A percentile compares a stretch with the other conserved stretches of the same genome.
These are phyloP conservation scores for Knufia petricola DNA, from an alignment of 2,329 filamentous ascomycete genomes.

Conservation along the genomic window DNA sequence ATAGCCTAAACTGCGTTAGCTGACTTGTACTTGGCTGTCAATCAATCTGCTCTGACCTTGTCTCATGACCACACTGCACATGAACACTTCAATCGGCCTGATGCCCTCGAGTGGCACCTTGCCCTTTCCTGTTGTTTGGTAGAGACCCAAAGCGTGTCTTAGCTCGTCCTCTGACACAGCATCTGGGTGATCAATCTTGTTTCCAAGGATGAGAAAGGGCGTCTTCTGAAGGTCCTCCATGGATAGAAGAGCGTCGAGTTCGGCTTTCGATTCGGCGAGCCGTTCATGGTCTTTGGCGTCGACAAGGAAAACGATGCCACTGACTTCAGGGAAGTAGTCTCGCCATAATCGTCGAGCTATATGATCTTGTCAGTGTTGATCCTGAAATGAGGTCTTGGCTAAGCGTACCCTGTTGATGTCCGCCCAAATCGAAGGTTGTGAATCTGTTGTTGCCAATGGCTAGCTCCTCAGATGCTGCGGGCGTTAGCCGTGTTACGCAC, in stretches of 20 bases:
- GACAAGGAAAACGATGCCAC: constrained; percentile 93
- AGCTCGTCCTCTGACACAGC: constrained; percentile 94
- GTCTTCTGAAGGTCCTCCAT: constrained; percentile 98
- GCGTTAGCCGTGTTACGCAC: constrained; percentile 6
- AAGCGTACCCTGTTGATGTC: constrained; percentile 73
- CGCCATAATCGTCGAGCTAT: constrained; percentile 86
- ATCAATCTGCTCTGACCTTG: constrained; percentile 53
- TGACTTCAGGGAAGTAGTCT: constrained; percentile 94
- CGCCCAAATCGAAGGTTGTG: constrained; percentile 87
- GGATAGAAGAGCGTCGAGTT: constrained; percentile 86
- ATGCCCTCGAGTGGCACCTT: constrained; percentile 88
- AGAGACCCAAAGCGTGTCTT: constrained; percentile 81
- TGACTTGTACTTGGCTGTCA: background rate
- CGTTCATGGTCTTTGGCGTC: constrained; percentile 97
- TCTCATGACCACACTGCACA: constrained; percentile 98
- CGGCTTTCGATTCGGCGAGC: constrained; percentile 86
- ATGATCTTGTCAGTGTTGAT: constrained; percentile 8
- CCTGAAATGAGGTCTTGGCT: background rate
- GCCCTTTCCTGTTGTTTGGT: constrained; percentile 93
- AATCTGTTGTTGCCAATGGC: constrained; percentile 89
- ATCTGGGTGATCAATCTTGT: constrained; percentile 98
- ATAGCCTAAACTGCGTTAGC: background rate
- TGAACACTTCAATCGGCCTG: constrained; percentile 91
- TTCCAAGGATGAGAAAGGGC: constrained; percentile 89
- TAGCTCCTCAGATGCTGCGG: constrained; percentile 74